Evolutionary conservation across 2,329 filamentous ascomycete species (phyloP).

Genomic region (Cladophialophora chaetospira): DNA sequence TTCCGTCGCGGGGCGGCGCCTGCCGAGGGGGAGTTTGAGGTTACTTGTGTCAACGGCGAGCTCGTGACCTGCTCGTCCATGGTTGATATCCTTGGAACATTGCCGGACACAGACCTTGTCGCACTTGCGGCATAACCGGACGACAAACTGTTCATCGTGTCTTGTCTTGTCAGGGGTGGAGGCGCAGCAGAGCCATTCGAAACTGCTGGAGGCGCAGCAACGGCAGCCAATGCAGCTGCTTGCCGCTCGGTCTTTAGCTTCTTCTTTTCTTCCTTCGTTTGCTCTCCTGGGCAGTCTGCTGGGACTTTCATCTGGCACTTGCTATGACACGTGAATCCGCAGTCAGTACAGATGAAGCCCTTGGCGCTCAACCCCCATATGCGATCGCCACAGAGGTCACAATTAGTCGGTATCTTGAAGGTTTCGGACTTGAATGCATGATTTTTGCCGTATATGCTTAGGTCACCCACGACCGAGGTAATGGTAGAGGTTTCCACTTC

Average conservation of each 20-base stretch:
- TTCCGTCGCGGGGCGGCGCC: conserved; percentile 55
- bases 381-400: conserved; percentile 91
- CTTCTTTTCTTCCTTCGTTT: conserved; percentile 92
- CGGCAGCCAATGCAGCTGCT: conserved; percentile 67
- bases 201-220: conserved; percentile 48
- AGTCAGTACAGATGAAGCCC: conserved; percentile 93
- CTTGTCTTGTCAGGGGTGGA: conserved; percentile 69
- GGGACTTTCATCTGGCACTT: conserved; percentile 99
- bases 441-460: conserved; percentile 88
- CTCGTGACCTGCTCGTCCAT: conserved; percentile 52
- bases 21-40: conserved; percentile 36
- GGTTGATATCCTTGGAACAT: conserved; percentile 51
- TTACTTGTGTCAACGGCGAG: conserved; percentile 40
- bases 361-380: conserved; percentile 98
- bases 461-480: conserved; percentile 84
- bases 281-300: conserved; percentile 90
- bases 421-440: conserved; percentile 99
- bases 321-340: conserved; percentile 96
- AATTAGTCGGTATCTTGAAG: conserved; percentile 98
- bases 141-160: conserved; percentile 87
- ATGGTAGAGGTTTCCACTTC: conserved; percentile 94
- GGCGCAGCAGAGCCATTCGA: conserved; percentile 49
- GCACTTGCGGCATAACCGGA: conserved; percentile 84
- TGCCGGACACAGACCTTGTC: conserved; percentile 71
- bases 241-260: conserved; percentile 86